Evolutionary conservation across 2,329 filamentous ascomycete genomes (phyloP).

Genomic region (Emydomyces testavorans): DNA sequence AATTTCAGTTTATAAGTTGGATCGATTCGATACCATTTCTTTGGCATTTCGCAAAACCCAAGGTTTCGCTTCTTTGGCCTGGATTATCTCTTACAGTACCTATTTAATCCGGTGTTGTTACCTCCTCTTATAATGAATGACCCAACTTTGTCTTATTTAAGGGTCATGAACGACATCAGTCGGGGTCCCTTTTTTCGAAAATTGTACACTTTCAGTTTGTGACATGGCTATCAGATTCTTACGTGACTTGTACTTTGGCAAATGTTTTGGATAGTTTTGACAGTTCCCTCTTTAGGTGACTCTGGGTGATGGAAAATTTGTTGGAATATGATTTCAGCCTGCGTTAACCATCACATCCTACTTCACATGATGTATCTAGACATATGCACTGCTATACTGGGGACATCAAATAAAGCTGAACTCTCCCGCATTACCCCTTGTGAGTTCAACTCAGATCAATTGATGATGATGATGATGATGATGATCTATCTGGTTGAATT

Average conservation of each 20-base stretch:
- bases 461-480: too few relatives aligned
- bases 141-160: not conserved
- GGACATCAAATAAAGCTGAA: not conserved
- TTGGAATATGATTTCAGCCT: not conserved
- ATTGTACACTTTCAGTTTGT: not conserved
- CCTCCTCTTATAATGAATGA: not conserved
- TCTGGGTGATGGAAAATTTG: not conserved
- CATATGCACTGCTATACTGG: not conserved
- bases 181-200: not conserved
- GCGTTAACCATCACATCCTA: not conserved
- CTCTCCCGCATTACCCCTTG: not conserved
- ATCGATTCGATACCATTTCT: not conserved
- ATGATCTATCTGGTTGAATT: not conserved
- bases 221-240: not conserved
- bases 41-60: not conserved
- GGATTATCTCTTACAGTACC: not conserved
- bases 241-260: constrained; percentile 2
- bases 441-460: too few relatives aligned
- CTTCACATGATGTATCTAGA: constrained; percentile 5
- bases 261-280: not conserved
- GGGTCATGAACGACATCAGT: not conserved
- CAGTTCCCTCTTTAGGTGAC: not conserved
- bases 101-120: constrained; percentile 1
- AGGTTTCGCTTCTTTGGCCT: not conserved
- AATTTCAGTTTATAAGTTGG: not conserved